Evolutionary conservation across 129 eudicot species (phyloP).

Genomic region (Oenanthe sinensis): DNA sequence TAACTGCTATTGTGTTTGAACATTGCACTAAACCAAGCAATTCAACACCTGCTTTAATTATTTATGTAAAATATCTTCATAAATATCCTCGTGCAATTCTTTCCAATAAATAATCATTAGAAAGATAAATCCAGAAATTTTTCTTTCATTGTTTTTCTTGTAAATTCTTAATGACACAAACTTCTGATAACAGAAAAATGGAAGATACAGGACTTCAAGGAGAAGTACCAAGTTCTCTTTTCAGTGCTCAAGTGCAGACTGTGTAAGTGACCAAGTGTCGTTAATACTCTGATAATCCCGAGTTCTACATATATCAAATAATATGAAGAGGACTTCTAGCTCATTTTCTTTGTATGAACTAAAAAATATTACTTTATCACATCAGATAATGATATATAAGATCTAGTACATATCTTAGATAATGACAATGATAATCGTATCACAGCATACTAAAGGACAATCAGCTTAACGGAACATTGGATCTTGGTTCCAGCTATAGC

Average conservation of each 20-base stretch:
- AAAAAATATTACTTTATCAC: neutral
- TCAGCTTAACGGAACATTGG: conserved; percentile 40
- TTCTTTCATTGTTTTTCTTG: neutral
- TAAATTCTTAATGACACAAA: neutral
- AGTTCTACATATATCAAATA: neutral
- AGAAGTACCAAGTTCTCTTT: conserved; percentile 37
- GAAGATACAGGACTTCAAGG: conserved; percentile 44
- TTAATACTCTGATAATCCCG: neutral
- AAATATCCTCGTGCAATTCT: neutral
- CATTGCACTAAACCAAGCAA: neutral
- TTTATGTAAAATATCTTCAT: neutral
- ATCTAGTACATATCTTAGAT: neutral
- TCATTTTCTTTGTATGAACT: neutral
- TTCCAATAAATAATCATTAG: neutral
- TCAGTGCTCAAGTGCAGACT: conserved; percentile 45
- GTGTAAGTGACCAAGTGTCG: conserved; percentile 48
- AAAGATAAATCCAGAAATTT: neutral
- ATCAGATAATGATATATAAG: neutral
- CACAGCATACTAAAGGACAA: conserved; percentile 43
- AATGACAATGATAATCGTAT: conserved; percentile 7
- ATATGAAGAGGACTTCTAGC: neutral
- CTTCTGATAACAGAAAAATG: conserved; percentile 39
- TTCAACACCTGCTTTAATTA: neutral
- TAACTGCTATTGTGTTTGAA: neutral
- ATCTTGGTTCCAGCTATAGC: conserved; percentile 35